phyloP scores from a whole-genome alignment of 345 rosid species.

The Durio zibethinus region DNA sequence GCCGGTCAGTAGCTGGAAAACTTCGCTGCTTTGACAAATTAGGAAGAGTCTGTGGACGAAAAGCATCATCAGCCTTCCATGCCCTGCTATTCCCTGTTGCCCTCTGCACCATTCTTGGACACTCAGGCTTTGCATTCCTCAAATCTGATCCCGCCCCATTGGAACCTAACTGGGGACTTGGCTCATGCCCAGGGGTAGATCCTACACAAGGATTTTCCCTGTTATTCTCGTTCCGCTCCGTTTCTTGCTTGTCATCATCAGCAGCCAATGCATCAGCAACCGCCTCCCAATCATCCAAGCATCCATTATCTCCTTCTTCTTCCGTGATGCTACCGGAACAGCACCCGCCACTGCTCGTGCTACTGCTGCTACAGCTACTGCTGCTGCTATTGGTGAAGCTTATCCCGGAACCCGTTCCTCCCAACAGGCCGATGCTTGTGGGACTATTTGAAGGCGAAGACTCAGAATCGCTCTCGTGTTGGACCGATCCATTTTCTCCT shows the following conservation, averaged over 20 bases:
- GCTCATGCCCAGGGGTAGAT: constrained; percentile 22
- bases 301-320: constrained; percentile 61
- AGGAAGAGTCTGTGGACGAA: constrained; percentile 74
- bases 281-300: constrained; percentile 96
- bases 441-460: constrained; percentile 60
- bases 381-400: constrained; percentile 52
- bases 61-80: constrained; percentile 77
- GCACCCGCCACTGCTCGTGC: constrained; percentile 70
- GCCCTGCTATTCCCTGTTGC: constrained; percentile 46
- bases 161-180: constrained; percentile 20
- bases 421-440: constrained; percentile 24
- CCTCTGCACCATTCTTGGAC: constrained; percentile 26
- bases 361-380: constrained; percentile 47
- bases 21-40: constrained; percentile 65
- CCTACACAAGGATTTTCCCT: constrained; percentile 21
- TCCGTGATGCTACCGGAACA: constrained; percentile 83
- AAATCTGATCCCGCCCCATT: constrained; percentile 23
- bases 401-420: constrained; percentile 41
- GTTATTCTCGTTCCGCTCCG: constrained; percentile 8
- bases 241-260: constrained; percentile 32
- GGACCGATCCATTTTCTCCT: constrained; percentile 28
- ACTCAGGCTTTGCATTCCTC: constrained; percentile 31
- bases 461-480: constrained; percentile 54
- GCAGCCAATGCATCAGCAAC: constrained; percentile 91
- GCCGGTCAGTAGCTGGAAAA: constrained; percentile 43